Percentiles rank a stretch among this genome's conserved stretches.
These are phyloP conservation scores for Cryptococcus sp. DNA, from an alignment of 1,284 basidiomycete species.

Conservation along the genomic window DNA sequence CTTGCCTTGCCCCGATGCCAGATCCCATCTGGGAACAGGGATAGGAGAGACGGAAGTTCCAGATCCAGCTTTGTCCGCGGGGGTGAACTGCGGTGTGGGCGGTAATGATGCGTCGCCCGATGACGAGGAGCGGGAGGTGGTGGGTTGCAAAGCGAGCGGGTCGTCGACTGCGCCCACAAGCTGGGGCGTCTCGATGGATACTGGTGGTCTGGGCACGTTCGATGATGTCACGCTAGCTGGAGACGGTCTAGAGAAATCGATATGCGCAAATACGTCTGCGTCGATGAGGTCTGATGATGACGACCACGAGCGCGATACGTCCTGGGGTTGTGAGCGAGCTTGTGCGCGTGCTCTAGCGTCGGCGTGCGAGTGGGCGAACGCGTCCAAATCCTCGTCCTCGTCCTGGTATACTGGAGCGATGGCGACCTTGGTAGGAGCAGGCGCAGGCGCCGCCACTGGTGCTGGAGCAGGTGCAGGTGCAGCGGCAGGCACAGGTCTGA, in stretches of 20 bases:
- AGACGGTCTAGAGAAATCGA: constrained; percentile 22
- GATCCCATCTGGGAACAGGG: constrained; percentile 9
- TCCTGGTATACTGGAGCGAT: constrained; percentile 1
- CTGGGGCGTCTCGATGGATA: constrained; percentile 17
- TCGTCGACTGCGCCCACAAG: constrained; percentile 13
- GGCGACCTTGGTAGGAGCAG: constrained; percentile 3
- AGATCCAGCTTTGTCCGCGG: constrained; percentile 19
- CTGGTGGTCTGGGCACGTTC: constrained; percentile 1
- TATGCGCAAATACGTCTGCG: constrained; percentile 22
- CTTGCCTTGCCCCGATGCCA: not conserved
- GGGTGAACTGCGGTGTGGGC: constrained; percentile 37
- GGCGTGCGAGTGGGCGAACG: constrained; percentile 10
- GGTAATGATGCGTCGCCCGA: constrained; percentile 34
- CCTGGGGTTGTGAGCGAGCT: constrained; percentile 4
- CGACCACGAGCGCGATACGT: constrained; percentile 13
- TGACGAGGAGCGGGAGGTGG: constrained; percentile 31
- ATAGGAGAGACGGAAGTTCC: not conserved
- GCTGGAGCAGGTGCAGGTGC: constrained; percentile 37
- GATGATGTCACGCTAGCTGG: not conserved
- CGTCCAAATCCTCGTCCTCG: constrained; percentile 11
- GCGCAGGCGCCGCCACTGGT: constrained; percentile 23
- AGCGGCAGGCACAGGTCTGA: constrained; percentile 39
- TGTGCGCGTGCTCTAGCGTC: not conserved
- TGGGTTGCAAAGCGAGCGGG: constrained; percentile 15
- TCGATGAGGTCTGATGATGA: constrained; percentile 23